phyloP scores from a whole-genome alignment of 805 yeast genomes.

The Starmerella scarabaei region DNA sequence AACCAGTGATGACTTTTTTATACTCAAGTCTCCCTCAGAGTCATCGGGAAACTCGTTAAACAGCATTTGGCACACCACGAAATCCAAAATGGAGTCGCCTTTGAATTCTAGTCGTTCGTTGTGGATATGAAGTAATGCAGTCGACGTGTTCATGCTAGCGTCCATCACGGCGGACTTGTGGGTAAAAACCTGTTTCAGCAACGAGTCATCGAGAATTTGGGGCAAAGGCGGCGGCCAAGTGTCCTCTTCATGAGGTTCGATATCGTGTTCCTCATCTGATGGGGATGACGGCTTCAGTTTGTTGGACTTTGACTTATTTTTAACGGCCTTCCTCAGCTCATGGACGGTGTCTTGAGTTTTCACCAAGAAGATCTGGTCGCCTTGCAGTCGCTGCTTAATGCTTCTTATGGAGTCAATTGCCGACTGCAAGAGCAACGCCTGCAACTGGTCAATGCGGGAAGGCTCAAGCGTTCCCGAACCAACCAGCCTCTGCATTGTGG shows the following conservation, averaged over 20 bases:
- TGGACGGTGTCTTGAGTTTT: constrained; percentile 1
- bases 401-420: constrained; percentile 3
- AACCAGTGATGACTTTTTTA: constrained; percentile 54
- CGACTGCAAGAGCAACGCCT: constrained; percentile 12
- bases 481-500: constrained; percentile 9
- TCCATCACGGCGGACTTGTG: constrained; percentile 48
- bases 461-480: constrained; percentile 8
- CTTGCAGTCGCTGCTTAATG: constrained; percentile 4
- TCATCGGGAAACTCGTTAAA: constrained; percentile 54
- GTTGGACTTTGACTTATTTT: constrained; percentile 1
- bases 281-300: constrained; percentile 1
- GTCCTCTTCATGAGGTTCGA: background rate
- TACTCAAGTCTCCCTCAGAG: constrained; percentile 70
- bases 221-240: constrained; percentile 62
- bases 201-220: constrained; percentile 41
- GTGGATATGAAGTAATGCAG: constrained; percentile 48
- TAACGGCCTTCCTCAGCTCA: constrained; percentile 6
- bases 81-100: constrained; percentile 77
- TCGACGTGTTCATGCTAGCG: constrained; percentile 44
- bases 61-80: constrained; percentile 54
- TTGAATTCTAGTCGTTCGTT: constrained; percentile 82
- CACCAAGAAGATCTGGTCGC: constrained; percentile 6
- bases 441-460: constrained; percentile 13
- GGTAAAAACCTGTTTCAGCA: constrained; percentile 60
- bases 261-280: constrained; percentile 4